Evolutionary conservation across 192 early-diverging fungal genomes (phyloP).

Genomic region (Coemansia sp.): DNA sequence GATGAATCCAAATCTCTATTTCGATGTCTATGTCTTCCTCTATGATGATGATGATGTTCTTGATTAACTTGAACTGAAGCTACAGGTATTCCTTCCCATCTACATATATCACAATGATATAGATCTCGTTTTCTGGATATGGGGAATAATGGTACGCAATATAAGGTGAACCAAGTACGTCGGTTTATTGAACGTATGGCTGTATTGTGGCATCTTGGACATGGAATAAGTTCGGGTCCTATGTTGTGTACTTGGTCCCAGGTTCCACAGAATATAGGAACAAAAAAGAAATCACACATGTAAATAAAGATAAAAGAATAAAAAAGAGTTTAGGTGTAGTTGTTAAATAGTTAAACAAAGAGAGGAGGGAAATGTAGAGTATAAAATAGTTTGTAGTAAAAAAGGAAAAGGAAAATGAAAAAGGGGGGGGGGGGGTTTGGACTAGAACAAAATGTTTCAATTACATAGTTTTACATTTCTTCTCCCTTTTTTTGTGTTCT

Average conservation of each 20-base stretch:
- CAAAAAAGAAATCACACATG: conserved; percentile 42
- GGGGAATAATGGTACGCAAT: conserved; percentile 37
- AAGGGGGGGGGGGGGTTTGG: too few species aligned
- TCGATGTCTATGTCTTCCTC: too few species aligned
- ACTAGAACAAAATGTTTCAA: too few species aligned
- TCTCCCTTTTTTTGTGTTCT: too few species aligned
- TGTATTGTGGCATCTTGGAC: conserved; percentile 43
- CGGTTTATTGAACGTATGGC: conserved; percentile 38
- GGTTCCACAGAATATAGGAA: conserved; percentile 35
- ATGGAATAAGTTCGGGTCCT: conserved; percentile 27
- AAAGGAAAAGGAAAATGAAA: too few species aligned
- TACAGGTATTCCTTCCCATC: conserved; percentile 35
- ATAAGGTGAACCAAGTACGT: conserved; percentile 41
- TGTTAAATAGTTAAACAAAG: too few species aligned
- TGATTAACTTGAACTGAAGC: conserved; percentile 3
- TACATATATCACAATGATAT: conserved; percentile 38
- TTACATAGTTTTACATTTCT: too few species aligned
- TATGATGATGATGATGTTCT: conserved; percentile 5
- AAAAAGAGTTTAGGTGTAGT: too few species aligned
- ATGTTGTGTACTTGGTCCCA: conserved; percentile 33
- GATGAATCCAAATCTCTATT: conserved; percentile 13
- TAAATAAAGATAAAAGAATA: too few species aligned
- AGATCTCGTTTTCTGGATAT: conserved; percentile 30
- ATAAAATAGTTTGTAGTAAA: too few species aligned
- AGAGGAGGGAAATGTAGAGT: too few species aligned